These are phyloP conservation scores for Botrytis medusae DNA, from an alignment of 2,329 filamentous ascomycete genomes.

Conservation along the genomic window DNA sequence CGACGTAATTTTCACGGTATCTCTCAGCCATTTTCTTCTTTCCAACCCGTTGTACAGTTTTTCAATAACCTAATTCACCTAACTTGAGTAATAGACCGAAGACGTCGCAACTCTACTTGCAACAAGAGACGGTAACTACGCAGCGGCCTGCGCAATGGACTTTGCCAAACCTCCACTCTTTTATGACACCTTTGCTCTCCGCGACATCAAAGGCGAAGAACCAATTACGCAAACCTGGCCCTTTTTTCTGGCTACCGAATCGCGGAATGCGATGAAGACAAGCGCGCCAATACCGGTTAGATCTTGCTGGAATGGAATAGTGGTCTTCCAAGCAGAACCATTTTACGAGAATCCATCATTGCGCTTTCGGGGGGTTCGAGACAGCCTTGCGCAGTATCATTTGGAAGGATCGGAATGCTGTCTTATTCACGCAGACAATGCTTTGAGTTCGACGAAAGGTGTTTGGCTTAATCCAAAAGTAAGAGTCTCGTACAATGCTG, in stretches of 20 bases:
- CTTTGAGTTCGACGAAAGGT: slow-evolving; percentile 43
- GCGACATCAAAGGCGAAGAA: slow-evolving; percentile 53
- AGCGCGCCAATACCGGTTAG: slow-evolving; percentile 52
- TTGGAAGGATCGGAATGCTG: slow-evolving; percentile 80
- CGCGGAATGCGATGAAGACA: slow-evolving; percentile 53
- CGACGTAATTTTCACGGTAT: slow-evolving; percentile 60
- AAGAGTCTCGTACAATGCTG: slow-evolving; percentile 61
- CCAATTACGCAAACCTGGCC: slow-evolving; percentile 58
- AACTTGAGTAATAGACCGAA: slow-evolving; percentile 44
- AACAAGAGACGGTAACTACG: slow-evolving; percentile 59
- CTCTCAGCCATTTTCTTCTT: background rate
- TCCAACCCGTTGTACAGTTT: background rate
- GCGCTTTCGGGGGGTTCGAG: slow-evolving; percentile 63
- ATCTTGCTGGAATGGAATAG: slow-evolving; percentile 60
- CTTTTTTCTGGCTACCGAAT: slow-evolving; percentile 53
- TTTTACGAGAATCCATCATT: slow-evolving; percentile 49
- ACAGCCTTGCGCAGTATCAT: slow-evolving; percentile 60
- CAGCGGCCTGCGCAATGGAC: slow-evolving; percentile 62
- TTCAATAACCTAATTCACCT: background rate
- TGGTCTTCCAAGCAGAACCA: slow-evolving; percentile 53
- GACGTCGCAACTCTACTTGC: slow-evolving; percentile 56
- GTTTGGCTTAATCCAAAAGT: slow-evolving; percentile 70
- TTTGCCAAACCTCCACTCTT: slow-evolving; percentile 45
- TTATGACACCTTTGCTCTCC: slow-evolving; percentile 63
- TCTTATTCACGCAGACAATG: slow-evolving; percentile 72